Evolutionary conservation across 1,284 basidiomycete species (phyloP), one percentile per base, ranked within the genome.

Genomic region (Cryptococcus amylolentus): DNA sequence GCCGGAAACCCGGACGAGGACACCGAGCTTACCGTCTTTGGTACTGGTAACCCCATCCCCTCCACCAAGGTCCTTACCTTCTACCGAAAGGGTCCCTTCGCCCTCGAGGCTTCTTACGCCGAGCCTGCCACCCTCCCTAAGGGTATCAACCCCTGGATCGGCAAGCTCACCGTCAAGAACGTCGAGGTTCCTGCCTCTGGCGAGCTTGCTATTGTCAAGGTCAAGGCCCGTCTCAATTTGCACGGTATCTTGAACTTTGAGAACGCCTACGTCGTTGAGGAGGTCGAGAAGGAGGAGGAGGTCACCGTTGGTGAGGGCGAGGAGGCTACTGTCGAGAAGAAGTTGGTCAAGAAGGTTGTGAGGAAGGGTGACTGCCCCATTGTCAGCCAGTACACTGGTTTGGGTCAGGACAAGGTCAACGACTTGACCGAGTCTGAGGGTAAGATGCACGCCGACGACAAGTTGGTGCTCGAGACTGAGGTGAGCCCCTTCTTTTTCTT

Each of bases 21-120:
- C 73, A 90, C 87, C 37, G 88, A 91, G 73, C 84, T 96, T 60
- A 80, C 85, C 60, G 90, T 94, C 55, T 96, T 93, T 84, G 86
- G 88, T 53, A 81, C 81, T 48, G 87, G 86, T 57, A 94, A 95
- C 79, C 70, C 78, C 52, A 83, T 94, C 58, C 93, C 93, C 8
- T 93, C 90, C 37, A 93, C 91, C 73, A 96, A 96, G 80, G 85
- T 92, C 63, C 84, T 96, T 64, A 91, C 91, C n/a, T 95, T 95
- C 83, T 88, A 90, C 78, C 87, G 93, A 74, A 86, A 86, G 68
- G 85, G 86, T 49, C 77, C 88, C 7, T 97, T 97, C 79, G 88
- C 89, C 55, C 82, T 97, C 70, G 87, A 92, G 77, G 88, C 89
- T 5, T 77, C 80, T 46, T 96, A 96, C 77, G 85, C 84, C 20